phyloP scores from a whole-genome alignment of 208 protist genomes.

The Trypanosoma scelopori region DNA sequence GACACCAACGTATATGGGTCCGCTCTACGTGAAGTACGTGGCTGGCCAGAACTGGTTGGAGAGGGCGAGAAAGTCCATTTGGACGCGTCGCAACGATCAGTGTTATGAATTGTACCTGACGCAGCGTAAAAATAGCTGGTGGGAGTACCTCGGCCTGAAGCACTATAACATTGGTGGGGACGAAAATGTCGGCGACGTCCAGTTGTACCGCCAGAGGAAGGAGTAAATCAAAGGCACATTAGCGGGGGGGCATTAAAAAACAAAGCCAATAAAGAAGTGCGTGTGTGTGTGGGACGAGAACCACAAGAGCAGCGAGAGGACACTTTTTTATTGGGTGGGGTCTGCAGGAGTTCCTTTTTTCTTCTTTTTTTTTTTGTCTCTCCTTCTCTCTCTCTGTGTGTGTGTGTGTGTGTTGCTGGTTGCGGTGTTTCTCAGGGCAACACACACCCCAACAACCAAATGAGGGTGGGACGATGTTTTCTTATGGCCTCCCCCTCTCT shows the following conservation, averaged over 20 bases:
- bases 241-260: no score
- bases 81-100: conserved; percentile 83
- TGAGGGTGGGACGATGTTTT: no score
- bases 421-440: neutral
- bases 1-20: conserved; percentile 58
- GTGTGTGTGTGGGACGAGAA: neutral
- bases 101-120: conserved; percentile 86
- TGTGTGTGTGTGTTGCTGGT: no score
- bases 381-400: no score
- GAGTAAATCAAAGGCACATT: neutral
- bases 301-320: neutral
- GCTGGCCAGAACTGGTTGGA: conserved; percentile 73
- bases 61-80: conserved; percentile 72
- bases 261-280: neutral
- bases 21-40: conserved; percentile 76
- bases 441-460: neutral
- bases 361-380: no score
- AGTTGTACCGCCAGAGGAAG: conserved; percentile 52
- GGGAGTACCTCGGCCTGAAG: conserved; percentile 82
- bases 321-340: no score
- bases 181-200: conserved; percentile 72
- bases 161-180: conserved; percentile 87
- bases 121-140: conserved; percentile 86
- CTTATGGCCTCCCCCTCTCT: no score
- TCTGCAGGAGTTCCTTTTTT: conserved; percentile 1